These are phyloP conservation scores for Spatholobus suberectus DNA, from an alignment of 306 rosid genomes.

Conservation along the genomic window DNA sequence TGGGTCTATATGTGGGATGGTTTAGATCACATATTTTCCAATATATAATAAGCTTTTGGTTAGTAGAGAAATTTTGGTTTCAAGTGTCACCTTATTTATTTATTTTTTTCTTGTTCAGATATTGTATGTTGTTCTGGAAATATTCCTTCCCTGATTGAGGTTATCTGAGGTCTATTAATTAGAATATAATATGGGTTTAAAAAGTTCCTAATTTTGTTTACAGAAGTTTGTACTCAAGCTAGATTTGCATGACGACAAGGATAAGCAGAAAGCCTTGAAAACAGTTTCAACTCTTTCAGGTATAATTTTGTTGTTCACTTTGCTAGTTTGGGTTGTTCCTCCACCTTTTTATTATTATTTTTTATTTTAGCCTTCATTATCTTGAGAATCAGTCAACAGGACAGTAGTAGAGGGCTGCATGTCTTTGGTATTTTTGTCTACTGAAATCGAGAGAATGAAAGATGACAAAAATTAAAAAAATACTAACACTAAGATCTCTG, in stretches of 20 bases:
- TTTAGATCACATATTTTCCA: constrained; percentile 15
- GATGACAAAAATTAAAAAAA: not conserved
- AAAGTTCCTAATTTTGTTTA: constrained; percentile 36
- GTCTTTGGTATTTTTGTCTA: constrained; percentile 11
- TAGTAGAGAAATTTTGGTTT: constrained; percentile 25
- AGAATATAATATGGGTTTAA: constrained; percentile 36
- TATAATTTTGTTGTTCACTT: constrained; percentile 33
- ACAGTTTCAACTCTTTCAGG: constrained; percentile 86
- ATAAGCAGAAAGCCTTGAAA: constrained; percentile 92
- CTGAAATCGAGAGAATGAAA: not conserved
- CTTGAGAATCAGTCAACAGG: not conserved
- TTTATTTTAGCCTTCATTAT: not conserved
- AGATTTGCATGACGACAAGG: constrained; percentile 79
- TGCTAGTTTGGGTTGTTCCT: not conserved
- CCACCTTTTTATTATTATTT: not conserved
- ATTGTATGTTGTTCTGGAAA: constrained; percentile 17
- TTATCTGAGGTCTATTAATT: not conserved
- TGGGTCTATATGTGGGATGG: not conserved
- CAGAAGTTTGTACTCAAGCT: constrained; percentile 85
- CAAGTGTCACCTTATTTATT: not conserved
- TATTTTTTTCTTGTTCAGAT: not conserved
- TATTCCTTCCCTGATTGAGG: not conserved
- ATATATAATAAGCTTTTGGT: constrained; percentile 3
- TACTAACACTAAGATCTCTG: not conserved
- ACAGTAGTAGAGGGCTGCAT: not conserved